These are phyloP conservation scores for Capsella rubella DNA, from an alignment of 441 rosid genomes.

Conservation along the genomic window DNA sequence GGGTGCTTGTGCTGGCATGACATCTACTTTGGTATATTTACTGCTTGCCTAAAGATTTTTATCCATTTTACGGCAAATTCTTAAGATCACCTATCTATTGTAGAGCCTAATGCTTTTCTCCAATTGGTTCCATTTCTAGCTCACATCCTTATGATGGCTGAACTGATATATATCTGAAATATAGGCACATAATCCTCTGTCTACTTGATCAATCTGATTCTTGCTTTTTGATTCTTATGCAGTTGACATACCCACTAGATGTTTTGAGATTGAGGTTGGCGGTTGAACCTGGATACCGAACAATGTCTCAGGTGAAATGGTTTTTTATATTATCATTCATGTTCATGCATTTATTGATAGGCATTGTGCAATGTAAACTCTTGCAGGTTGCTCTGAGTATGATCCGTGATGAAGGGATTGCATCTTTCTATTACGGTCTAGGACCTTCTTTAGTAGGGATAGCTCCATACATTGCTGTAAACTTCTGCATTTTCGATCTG, in stretches of 20 bases:
- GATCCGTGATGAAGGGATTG: constrained; percentile 92
- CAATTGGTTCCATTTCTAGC: background rate
- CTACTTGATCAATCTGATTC: constrained; percentile 11
- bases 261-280: constrained; percentile 90
- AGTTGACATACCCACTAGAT: constrained; percentile 97
- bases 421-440: constrained; percentile 89
- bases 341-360: constrained; percentile 19
- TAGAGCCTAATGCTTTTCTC: background rate
- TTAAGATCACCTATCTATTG: background rate
- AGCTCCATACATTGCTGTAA: constrained; percentile 96
- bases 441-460: constrained; percentile 94
- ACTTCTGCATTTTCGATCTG: constrained; percentile 94
- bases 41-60: constrained; percentile 13
- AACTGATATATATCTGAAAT: constrained; percentile 3
- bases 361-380: constrained; percentile 33
- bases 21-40: constrained; percentile 80
- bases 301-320: constrained; percentile 81
- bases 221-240: constrained; percentile 35
- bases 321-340: constrained; percentile 11
- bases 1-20: constrained; percentile 99
- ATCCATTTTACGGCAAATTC: background rate
- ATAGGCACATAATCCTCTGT: background rate
- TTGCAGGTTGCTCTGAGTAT: constrained; percentile 86
- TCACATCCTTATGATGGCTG: background rate
- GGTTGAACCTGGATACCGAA: constrained; percentile 85